Evolutionary conservation across 2,329 filamentous ascomycete genomes (phyloP), one percentile per base, ranked within the genome.

Genomic region (Coniochaeta ligniaria): DNA sequence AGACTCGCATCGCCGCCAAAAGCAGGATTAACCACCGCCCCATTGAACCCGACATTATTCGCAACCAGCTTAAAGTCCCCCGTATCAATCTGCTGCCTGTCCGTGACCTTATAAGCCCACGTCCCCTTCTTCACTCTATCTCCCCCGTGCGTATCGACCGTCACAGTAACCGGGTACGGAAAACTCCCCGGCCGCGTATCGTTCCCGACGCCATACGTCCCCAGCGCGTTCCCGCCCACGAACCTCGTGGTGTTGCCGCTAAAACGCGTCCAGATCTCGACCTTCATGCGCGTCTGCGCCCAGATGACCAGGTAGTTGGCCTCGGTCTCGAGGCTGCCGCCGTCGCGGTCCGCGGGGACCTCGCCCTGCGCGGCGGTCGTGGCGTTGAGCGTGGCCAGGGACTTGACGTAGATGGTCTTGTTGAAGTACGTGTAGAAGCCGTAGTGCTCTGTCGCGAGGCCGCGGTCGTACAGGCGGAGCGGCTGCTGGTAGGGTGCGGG

Each of bases 371-470:
- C 70, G 16, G 70, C 69, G 36, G 78, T 78, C 35, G 77, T 78
- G n/a, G 69, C 69, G 63, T 82, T 80, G 61, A 84, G 70, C 1
- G 76, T 71, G 0, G 74, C 74, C 12, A 80, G 75, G 17, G 85
- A 86, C 66, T 87, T 85, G 63, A 96, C 80, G 77, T 94, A 96
- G 64, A 96, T 91, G 9, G 88, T 89, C 65, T 92, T 91, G 74
- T 92, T 87, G 73, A 90, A 98, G 78, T 96, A 96, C 0, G 84
- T 90, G 76, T 96, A 97, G 76, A 97, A 97, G 2, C 91, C 92
- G 73, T 96, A 97, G 74, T 96, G 92, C 72, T 98, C 94, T 0
- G 88, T 88, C 1, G 83, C 77, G 31, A 90, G 79, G 20, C 90
- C 92, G 22, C 92, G 89, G 72, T 98, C 91, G 72, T 88, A 98